Percentiles rank a stretch among this genome's conserved stretches.
Evolutionary conservation across 2,329 filamentous ascomycete species (phyloP).

Genomic region (Aplosporella prunicola): DNA sequence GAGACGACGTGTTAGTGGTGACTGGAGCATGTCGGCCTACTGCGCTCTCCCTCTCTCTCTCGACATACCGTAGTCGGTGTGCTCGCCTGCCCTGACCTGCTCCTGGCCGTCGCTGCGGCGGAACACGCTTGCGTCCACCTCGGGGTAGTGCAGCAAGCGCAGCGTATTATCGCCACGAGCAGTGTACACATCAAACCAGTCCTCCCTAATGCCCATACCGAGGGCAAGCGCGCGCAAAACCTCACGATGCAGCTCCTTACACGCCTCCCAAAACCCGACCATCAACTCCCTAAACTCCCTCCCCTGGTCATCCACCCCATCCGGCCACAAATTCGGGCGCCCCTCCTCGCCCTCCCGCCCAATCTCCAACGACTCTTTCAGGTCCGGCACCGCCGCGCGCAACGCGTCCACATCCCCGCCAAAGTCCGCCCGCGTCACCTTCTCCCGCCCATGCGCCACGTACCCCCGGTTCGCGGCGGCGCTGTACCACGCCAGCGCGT

Average conservation of each 20-base stretch:
- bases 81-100: slow-evolving; percentile 68
- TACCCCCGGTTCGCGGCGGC: slow-evolving; percentile 42
- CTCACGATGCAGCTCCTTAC: slow-evolving; percentile 63
- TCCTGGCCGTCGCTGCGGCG: slow-evolving; percentile 56
- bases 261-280: slow-evolving; percentile 63
- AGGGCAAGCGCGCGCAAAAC: slow-evolving; percentile 79
- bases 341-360: slow-evolving; percentile 50
- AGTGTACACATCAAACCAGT: slow-evolving; percentile 69
- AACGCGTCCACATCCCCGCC: slow-evolving; percentile 26
- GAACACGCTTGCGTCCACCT: slow-evolving; percentile 57
- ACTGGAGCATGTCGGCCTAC: too few relatives aligned
- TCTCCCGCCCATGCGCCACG: slow-evolving; percentile 35
- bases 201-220: slow-evolving; percentile 62
- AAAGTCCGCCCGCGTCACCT: slow-evolving; percentile 29
- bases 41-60: too few relatives aligned
- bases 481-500: slow-evolving; percentile 32
- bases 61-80: slow-evolving; percentile 53
- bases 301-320: slow-evolving; percentile 42
- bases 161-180: slow-evolving; percentile 46
- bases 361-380: slow-evolving; percentile 54
- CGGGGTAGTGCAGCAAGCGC: slow-evolving; percentile 67
- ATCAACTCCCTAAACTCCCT: slow-evolving; percentile 61
- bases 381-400: slow-evolving; percentile 28
- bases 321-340: slow-evolving; percentile 71
- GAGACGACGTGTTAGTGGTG: too few relatives aligned